phyloP scores from a whole-genome alignment of 495 filamentous ascomycete genomes.

The Chaetomidium leptoderma region DNA sequence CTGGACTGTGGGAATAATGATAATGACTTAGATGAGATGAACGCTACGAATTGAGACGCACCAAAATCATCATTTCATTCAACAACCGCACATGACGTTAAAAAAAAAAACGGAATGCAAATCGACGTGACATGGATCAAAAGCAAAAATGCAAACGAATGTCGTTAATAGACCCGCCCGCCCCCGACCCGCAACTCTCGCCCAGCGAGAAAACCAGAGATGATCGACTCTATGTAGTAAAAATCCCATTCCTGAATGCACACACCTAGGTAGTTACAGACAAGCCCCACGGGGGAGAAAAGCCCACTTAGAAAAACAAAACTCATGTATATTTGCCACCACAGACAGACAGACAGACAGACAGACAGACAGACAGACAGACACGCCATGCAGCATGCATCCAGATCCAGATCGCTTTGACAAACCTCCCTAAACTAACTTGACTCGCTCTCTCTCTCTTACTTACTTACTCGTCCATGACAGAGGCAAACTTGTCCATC shows the following conservation, averaged over 20 bases:
- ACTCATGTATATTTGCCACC: background rate
- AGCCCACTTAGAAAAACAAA: background rate
- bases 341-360: background rate
- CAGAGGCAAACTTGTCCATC: conserved; percentile 92
- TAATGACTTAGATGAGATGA: conserved; percentile 1
- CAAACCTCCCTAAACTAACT: background rate
- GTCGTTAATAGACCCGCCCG: no score
- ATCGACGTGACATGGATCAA: no score
- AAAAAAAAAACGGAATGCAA: no score
- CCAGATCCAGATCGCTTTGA: background rate
- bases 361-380: conserved; percentile 12
- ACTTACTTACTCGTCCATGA: conserved; percentile 75
- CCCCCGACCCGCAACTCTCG: no score
- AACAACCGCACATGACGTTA: background rate
- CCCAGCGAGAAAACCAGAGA: background rate
- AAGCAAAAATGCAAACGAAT: no score
- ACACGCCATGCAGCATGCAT: conserved; percentile 12
- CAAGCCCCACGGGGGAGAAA: background rate
- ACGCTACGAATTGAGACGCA: no score
- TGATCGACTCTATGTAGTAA: background rate
- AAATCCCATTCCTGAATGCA: background rate
- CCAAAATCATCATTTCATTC: background rate
- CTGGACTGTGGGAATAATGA: background rate
- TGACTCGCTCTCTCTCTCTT: no score
- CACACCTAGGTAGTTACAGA: background rate